Base-by-base conservation (phyloP, 352 stramenopile genomes). In the Phytopythium litorale region DNA sequence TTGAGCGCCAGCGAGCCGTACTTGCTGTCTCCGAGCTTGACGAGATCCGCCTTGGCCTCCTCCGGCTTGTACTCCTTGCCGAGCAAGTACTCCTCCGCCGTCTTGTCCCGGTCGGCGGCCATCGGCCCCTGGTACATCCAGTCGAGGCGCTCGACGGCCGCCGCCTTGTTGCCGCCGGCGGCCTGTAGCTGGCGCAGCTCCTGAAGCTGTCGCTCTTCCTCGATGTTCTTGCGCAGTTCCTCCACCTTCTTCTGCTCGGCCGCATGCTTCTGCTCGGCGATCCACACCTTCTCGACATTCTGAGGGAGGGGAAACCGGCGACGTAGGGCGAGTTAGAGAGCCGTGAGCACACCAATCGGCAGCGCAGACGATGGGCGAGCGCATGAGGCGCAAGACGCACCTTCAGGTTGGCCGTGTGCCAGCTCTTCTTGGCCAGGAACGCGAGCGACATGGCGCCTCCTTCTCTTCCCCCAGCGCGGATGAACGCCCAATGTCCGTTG, bases 281-380 rank as follows among this genome's bases (percentile, higher is more conserved):
- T 85, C 97, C 95, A 98, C 49, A 99, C 97, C 73, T 98, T 98
- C 83, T 99, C 96, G 57, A 98, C 92, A 91, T 99, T 99, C 76
- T 97, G 35, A 11, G 66, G 38, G 51, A 46, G 52, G 19, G 13
- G 56, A 35, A 63, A 55, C 58, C 48, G 37, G 16, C 18, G 9
- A 33, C 50, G 15, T 46, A 46, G 6, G 1, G 40, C 21, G 33
- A 58, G 21, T 42, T 21, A 51, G 38, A 9, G 45, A 28, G 58
- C 53, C n/a, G 23, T 8, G 30, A 7, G 4, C 16, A 28, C 55
- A 37, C 12, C 13, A 19, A 35, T 23, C 37, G 16, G 11, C 38
- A 25, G 15, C 11, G 4, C 42, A 40, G 19, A 46, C 13, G 21
- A 61, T 4, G 25, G 13, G 0, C 15, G 16, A 38, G 13, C 23